Evolutionary conservation across 495 filamentous ascomycete genomes (phyloP), one percentile per base, ranked within the genome.

Genomic region (Xylaria nigripes): DNA sequence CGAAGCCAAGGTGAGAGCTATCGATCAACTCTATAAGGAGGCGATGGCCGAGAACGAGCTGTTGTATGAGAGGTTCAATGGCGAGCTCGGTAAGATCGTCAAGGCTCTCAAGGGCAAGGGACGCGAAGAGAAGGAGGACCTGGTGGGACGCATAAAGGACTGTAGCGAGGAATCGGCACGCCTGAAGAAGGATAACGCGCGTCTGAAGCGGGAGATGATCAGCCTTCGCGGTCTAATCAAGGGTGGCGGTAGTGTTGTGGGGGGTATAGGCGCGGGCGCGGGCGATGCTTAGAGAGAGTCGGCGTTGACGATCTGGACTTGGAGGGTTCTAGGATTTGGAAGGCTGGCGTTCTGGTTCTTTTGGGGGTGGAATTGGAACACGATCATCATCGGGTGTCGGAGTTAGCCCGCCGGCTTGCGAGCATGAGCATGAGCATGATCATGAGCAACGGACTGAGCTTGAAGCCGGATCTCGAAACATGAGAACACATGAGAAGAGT

Each of bases 21-120:
- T 96, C 30, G 91, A 96, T 65, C 87, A 93, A 67, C 70, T 95
- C 32, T 93, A 94, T 70, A 87, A 89, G 54, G 86, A 95, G 61
- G 81, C 84, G 16, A 92, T 83, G 62, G 88, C 88, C 0, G 93
- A 97, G 73, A 98, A 96, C 58, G 92, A 96, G 69, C 81, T 93
- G 45, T 75, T 96, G 36, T 96, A 96, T 66, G 87, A 91, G 59
- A 86, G 85, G 57, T 96, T 96, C 73, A 96, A 96, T 59, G 78
- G 81, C 22, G 93, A 98, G 65, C 70, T 98, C 44, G 86, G 80
- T 49, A 90, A 88, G 74, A 85, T 96, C 50, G 75, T 88, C 18
- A 85, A 80, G 61, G 86, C 83, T 8, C 77, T 93, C 30, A 80
- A 76, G 68, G 74, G 74, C 15, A 86, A 85, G 62, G 77, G 78